Evolutionary conservation across 163 green algal genomes (phyloP).

Genomic region (Coccomyxa subellipsoidea): DNA sequence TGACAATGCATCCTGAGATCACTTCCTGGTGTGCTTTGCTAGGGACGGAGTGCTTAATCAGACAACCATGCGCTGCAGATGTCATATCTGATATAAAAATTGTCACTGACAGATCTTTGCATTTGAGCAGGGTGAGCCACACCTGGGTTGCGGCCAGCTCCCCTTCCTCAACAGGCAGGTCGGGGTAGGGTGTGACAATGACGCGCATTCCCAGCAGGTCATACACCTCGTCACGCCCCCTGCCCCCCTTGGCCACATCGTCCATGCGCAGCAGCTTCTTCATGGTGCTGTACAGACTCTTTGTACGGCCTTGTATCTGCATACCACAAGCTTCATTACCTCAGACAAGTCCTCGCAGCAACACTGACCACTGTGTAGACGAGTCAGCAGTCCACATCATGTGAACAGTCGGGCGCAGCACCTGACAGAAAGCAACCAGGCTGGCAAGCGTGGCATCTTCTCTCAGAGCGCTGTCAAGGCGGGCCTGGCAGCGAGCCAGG

Average conservation of each 20-base stretch:
- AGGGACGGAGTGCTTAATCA: too few species aligned
- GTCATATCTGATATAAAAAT: too few species aligned
- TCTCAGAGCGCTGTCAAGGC: constrained; percentile 49
- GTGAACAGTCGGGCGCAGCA: background rate
- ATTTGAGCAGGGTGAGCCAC: background rate
- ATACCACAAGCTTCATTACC: background rate
- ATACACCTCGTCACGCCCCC: constrained; percentile 54
- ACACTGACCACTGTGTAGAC: too few species aligned
- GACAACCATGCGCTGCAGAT: too few species aligned
- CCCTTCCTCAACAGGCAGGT: constrained; percentile 38
- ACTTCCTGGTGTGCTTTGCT: too few species aligned
- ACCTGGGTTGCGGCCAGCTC: constrained; percentile 27
- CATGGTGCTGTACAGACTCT: constrained; percentile 78
- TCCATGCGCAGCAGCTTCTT: constrained; percentile 82
- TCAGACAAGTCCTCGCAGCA: too few species aligned
- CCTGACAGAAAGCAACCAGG: constrained; percentile 49
- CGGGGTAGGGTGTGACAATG: constrained; percentile 53
- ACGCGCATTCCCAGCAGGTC: constrained; percentile 78
- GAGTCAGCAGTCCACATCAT: too few species aligned
- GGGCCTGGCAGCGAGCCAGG: constrained; percentile 41
- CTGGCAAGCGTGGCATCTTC: constrained; percentile 37
- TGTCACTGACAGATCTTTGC: background rate
- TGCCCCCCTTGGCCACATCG: constrained; percentile 42
- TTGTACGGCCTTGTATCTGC: constrained; percentile 60
- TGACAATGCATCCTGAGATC: too few species aligned